Base-by-base conservation (phyloP, 352 stramenopile species). In the Pythium periplocum region DNA sequence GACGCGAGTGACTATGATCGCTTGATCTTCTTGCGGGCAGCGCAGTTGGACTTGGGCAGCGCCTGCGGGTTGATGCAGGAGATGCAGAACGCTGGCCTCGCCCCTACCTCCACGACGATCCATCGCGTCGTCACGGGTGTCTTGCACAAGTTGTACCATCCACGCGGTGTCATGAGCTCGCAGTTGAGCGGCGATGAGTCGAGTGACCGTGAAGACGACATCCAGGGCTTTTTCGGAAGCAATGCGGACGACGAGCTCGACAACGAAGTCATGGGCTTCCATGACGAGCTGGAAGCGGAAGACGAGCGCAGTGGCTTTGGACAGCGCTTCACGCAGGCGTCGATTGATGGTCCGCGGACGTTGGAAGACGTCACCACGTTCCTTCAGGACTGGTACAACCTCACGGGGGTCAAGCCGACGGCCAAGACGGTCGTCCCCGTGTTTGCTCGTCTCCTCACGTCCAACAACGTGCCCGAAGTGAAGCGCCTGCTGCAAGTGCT, bases 301-400 rank as follows among this genome's bases (percentile, higher is more conserved):
- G 46, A 53, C 1, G 17, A 34, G 10, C 6, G 30, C 1, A 42
- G 40, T 26, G 17, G 17, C 17, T 26, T 26, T 26, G 17, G 17
- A 26, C 17, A 26, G 17, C 17, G 17, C 17, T 26, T 26, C 17
- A 5, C 17, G 5, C 34, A 45, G n/a, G 43, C 43, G 30, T 61
- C 46, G 38, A 71, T 55, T 8, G 67, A 71, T 31, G 76, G 67
- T 4, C 77, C 75, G 12, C 49, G 67, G n/a, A 69, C 58, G 32
- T 48, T 89, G 11, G 66, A 78, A 34, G 81, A 94, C 48, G 58
- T 94, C 45, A 58, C 75, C 33, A 69, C 61, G 12, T 94, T 94
- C 57, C 58, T 94, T n/a, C 80, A 92, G 55, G 81, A 92, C 61
- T 92, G 81, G 83, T 83, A 92, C 72, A 94, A 92, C 55, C 57